Base-by-base conservation (phyloP, 2,329 filamentous ascomycete genomes). In the Tolypocladium ovalisporum region DNA sequence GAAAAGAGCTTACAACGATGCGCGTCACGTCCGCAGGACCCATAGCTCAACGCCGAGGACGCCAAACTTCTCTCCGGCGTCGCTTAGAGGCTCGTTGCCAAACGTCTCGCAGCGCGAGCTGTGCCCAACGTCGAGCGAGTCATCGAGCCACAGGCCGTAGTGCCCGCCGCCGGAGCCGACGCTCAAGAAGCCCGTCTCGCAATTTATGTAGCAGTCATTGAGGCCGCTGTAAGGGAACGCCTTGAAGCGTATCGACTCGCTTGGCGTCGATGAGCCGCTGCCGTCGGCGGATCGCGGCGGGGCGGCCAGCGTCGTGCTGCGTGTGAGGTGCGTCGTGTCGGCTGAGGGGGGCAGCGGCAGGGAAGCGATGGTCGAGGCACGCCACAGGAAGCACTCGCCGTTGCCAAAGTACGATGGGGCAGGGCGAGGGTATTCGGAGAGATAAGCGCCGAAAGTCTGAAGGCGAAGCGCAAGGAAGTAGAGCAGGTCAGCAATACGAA, bases 171-270 rank as follows among this genome's bases (percentile, higher is more conserved):
- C 90, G 57, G 90, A 93, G 13, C 94, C 94, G 24, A 97, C 80
- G 66, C 89, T 94, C 17, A 99, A 73, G 69, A 89, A 97, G 29
- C 86, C 83, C 3, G 84, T 79, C 73, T 97, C 91, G 73, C 93
- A 97, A 66, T 95, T 88, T 63, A 97, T 94, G 76, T 93, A 90
- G 70, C 96, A 99, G 71, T 97, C 94, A 70, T 99, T 97, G 44
- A 96, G 83, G 6, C 94, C 94, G 57, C 89, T 95, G 68, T 97
- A 97, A 0, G 93, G 92, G 66, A 97, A 99, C 0, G 93, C 93
- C 73, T 96, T 97, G 80, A 99, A 99, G 24, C 94, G 85, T 63
- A 97, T 90, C 32, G 85, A 81, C 60, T 93, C 89, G 5, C 85
- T 82, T 13, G 67, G 64, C 24, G 68, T 65, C 51, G 65, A 63